Evolutionary conservation across 1,284 basidiomycete genomes (phyloP), one percentile per base, ranked within the genome.

Genomic region (Xerocomus amazonicus): DNA sequence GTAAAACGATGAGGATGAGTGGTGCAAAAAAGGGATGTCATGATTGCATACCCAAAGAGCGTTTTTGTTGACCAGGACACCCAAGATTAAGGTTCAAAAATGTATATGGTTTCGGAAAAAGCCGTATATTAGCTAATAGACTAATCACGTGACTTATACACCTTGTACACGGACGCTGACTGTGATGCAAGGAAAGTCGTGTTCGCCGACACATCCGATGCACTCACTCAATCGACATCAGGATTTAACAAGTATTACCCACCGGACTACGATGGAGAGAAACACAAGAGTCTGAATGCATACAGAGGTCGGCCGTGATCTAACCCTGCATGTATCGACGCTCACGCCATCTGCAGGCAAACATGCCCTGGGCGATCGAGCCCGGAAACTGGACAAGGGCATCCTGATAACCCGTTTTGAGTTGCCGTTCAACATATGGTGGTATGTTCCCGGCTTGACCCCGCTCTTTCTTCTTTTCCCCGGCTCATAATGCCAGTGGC

Each of bases 401-500:
- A 92, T 97, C 54, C 77, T 98, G 33, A 90, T 97, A 45, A 90
- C 90, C 29, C 88, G 96, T 26, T 95, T 96, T 62, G 92, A 96
- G 66, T 72, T 98, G 8, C 96, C 96, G 0, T 99, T 95, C 74
- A 94, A 97, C 66, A 93, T 97, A 58, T 97, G 95, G 94, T 99
- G 96, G 87, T 92, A 74, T 42, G 83, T 73, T 14, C 23, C 17
- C 23, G 28, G 0, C 9, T 0, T 1, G 8, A 23, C 19, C 19
- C 19, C 19, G 19, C 19, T 4, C 7, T n/a, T 12, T 14, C 7
- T 8, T 27, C 7, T 12, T 6, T 2, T 13, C 3, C 29, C 12
- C 27, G 5, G 1, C 35, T 33, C 51, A 41, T 23, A 6, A 14
- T 17, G 6, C 13, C 60, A 92, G 88, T 63, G 91, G 86, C 46